Percentiles rank a stretch among this genome's conserved stretches.
Conservation (phyloP, 371 early-diverging fungal genomes). For the Vavraia culicis region DNA sequence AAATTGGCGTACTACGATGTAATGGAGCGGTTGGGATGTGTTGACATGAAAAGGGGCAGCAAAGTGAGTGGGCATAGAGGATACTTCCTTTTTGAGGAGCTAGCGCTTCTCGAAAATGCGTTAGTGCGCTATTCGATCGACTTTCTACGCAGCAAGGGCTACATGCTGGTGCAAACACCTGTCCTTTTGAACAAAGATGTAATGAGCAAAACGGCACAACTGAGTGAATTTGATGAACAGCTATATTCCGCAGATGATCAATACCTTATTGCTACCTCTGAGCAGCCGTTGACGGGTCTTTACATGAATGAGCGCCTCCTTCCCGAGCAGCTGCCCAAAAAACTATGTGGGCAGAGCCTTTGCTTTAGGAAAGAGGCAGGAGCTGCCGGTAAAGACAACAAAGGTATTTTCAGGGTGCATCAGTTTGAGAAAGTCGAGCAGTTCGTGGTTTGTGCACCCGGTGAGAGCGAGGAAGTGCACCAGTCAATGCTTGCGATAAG, state of each 20-base stretch:
- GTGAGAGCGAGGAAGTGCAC: constrained; percentile 85
- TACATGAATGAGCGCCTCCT: constrained; percentile 65
- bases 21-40: constrained; percentile 55
- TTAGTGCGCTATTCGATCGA: constrained; percentile 82
- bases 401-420: constrained; percentile 98
- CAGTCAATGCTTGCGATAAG: constrained; percentile 75
- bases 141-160: constrained; percentile 64
- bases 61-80: constrained; percentile 95
- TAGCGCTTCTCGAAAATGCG: constrained; percentile 81
- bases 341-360: constrained; percentile 81
- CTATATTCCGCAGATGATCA: constrained; percentile 66
- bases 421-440: constrained; percentile 99
- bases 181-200: constrained; percentile 87
- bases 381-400: constrained; percentile 89
- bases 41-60: constrained; percentile 67
- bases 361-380: constrained; percentile 99
- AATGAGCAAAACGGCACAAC: constrained; percentile 93
- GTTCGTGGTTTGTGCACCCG: constrained; percentile 80
- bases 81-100: constrained; percentile 74
- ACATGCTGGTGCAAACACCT: constrained; percentile 84
- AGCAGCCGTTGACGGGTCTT: constrained; percentile 91
- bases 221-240: constrained; percentile 93
- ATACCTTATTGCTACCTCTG: constrained; percentile 94
- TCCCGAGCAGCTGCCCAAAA: constrained; percentile 32
- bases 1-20: constrained; percentile 50